Evolutionary conservation across 2,329 filamentous ascomycete species (phyloP).

Genomic region (Clarireedia monteithiana): DNA sequence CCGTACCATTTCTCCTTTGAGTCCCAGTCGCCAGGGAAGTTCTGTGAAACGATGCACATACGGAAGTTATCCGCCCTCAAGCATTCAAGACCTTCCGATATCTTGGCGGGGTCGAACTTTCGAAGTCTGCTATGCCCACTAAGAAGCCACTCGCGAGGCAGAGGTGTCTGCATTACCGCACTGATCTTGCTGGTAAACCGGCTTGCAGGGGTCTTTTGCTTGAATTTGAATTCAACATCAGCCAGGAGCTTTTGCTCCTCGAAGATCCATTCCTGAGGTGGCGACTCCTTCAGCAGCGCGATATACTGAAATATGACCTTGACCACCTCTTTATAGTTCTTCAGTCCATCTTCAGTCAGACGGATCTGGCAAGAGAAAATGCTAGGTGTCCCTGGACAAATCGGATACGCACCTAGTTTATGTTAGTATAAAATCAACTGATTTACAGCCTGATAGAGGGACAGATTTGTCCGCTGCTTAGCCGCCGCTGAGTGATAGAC

Average conservation of each 20-base stretch:
- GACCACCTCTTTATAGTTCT: conserved; percentile 54
- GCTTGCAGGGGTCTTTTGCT: conserved; percentile 83
- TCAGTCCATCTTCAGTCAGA: conserved; percentile 54
- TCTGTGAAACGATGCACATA: conserved; percentile 73
- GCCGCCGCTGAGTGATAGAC: conserved; percentile 1
- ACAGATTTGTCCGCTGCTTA: no score
- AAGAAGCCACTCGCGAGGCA: conserved; percentile 80
- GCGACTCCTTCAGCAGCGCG: conserved; percentile 69
- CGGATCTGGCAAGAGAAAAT: conserved; percentile 59
- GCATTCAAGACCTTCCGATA: conserved; percentile 64
- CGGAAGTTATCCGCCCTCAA: conserved; percentile 85
- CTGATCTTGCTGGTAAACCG: conserved; percentile 81
- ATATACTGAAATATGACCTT: conserved; percentile 75
- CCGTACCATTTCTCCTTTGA: conserved; percentile 96
- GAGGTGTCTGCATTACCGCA: conserved; percentile 82
- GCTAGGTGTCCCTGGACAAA: conserved; percentile 56
- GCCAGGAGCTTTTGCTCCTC: conserved; percentile 85
- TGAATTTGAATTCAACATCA: conserved; percentile 92
- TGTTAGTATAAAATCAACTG: neutral
- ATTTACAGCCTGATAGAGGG: neutral
- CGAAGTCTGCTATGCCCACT: conserved; percentile 68
- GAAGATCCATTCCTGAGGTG: conserved; percentile 88
- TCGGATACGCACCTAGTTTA: conserved; percentile 43
- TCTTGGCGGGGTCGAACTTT: conserved; percentile 71
- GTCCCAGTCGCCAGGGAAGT: conserved; percentile 77